Evolutionary conservation across 371 early-diverging fungal genomes (phyloP), one percentile per base, ranked within the genome.

Genomic region (Blyttiomyces sp.): DNA sequence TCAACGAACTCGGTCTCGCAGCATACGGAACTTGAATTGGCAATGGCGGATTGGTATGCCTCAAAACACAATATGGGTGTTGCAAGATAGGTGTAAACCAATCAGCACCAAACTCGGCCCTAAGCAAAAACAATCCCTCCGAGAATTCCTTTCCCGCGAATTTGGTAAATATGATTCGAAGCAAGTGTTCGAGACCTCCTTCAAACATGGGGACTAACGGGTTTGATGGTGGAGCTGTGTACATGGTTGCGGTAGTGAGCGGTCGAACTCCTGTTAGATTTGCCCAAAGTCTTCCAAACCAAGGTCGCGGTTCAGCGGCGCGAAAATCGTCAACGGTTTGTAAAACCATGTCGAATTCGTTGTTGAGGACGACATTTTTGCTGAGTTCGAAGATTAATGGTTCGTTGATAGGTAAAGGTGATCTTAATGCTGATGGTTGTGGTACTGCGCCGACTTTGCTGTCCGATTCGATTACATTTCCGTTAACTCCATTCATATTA

Each of bases 61-160:
- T 51, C 32, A 77, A 51, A 24, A 77, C 64, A 61, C 75, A 75
- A 49, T 71, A 69, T 19, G 78, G 78, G 45, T 74, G 70, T 45
- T 73, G 74, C 21, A 77, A 53, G 28, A 75, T 70, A 27, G 72
- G 74, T 2, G 75, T 73, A 59, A 77, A 77, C 78, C 78, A 77
- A 43, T 75, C 78, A 2, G 75, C 75, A 4, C 75, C 75, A 61
- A 75, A 73, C 66, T 77, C 75, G 9, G 70, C 78, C 23, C 66
- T 60, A 16, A 75, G 33, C 3, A 77, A 51, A 45, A 77, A 77
- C 31, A 77, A 34, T n/a, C 74, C 77, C 53, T 78, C 77, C 24
- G 57, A 49, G 49, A 71, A 77, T 54, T 77, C 77, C 44, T 66
- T 61, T 24, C 53, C 61, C 3, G 74, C 74, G 43, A 65, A 77